Conservation (phyloP, 495 filamentous ascomycete species). For the Penicillium steckii region DNA sequence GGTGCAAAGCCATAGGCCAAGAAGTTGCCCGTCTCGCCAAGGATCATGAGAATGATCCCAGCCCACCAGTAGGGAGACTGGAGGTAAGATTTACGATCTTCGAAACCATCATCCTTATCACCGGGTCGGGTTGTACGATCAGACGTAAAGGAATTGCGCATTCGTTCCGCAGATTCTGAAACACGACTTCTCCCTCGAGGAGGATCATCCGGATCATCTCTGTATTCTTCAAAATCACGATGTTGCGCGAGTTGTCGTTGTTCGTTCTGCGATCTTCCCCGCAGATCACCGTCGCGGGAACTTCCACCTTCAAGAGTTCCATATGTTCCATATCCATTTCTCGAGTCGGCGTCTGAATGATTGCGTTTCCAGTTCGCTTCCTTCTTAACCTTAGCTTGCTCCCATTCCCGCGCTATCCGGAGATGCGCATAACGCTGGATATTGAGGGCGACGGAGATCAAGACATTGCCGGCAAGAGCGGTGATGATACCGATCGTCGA, state of each 20-base stretch:
- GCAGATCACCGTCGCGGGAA: background rate
- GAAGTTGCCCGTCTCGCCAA: conserved; percentile 96
- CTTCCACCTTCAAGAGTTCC: conserved; percentile 31
- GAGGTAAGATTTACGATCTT: conserved; percentile 66
- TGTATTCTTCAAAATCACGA: conserved; percentile 23
- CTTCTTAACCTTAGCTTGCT: conserved; percentile 46
- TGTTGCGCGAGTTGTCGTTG: conserved; percentile 5
- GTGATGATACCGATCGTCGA: conserved; percentile 92
- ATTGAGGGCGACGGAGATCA: conserved; percentile 94
- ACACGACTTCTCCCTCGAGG: conserved; percentile 12
- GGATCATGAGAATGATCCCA: conserved; percentile 83
- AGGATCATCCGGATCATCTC: conserved; percentile 24
- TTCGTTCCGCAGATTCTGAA: conserved; percentile 16
- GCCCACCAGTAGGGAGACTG: conserved; percentile 94
- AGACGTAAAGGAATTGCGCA: conserved; percentile 36
- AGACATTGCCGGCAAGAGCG: conserved; percentile 84
- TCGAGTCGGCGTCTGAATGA: conserved; percentile 14
- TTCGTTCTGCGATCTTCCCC: conserved; percentile 7
- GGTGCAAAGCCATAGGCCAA: conserved; percentile 98
- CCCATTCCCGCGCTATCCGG: conserved; percentile 62
- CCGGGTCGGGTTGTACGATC: conserved; percentile 38
- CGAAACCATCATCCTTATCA: conserved; percentile 23
- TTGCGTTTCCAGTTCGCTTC: conserved; percentile 31
- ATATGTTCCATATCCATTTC: conserved; percentile 36
- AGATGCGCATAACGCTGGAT: conserved; percentile 96